Conservation (phyloP, 2,329 filamentous ascomycete species). For the Botryosphaeria dothidea region DNA sequence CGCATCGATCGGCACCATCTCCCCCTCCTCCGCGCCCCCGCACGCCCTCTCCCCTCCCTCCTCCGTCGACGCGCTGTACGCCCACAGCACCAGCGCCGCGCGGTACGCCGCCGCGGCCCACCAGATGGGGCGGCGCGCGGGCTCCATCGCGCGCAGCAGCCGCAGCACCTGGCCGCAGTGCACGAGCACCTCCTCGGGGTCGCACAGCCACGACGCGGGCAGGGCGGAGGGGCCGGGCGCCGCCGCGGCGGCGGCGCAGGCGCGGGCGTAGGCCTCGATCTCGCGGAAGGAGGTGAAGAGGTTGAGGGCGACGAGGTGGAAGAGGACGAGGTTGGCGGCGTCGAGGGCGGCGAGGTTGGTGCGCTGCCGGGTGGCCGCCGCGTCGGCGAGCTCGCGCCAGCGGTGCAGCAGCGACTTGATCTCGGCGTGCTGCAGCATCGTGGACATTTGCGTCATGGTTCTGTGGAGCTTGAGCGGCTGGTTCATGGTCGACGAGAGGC, state of each 20-base stretch:
- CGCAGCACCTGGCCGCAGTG: conserved; percentile 59
- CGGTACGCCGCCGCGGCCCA: conserved; percentile 61
- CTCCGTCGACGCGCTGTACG: conserved; percentile 44
- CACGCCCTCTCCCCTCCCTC: not conserved
- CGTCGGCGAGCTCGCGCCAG: conserved; percentile 53
- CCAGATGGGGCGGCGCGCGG: conserved; percentile 55
- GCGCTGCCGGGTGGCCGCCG: conserved; percentile 38
- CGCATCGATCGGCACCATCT: not conserved
- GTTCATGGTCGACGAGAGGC: conserved; percentile 45
- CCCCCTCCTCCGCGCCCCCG: not conserved
- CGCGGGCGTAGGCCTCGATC: conserved; percentile 56
- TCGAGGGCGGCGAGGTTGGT: conserved; percentile 60
- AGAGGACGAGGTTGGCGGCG: conserved; percentile 56
- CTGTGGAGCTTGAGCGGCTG: not conserved
- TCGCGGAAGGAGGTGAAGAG: conserved; percentile 52
- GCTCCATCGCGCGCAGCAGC: conserved; percentile 52
- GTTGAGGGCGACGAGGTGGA: conserved; percentile 39
- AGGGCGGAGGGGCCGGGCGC: not conserved
- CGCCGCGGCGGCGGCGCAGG: conserved; percentile 40
- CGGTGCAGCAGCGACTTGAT: conserved; percentile 54
- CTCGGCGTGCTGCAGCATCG: conserved; percentile 45
- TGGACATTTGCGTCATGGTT: conserved; percentile 25
- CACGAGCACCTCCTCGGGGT: conserved; percentile 41
- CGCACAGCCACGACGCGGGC: not conserved
- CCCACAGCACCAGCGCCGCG: conserved; percentile 57